Percentiles rank a stretch among this genome's conserved stretches.
phyloP scores from a whole-genome alignment of 305 asterid genomes.

The Nicotiana rustica region DNA sequence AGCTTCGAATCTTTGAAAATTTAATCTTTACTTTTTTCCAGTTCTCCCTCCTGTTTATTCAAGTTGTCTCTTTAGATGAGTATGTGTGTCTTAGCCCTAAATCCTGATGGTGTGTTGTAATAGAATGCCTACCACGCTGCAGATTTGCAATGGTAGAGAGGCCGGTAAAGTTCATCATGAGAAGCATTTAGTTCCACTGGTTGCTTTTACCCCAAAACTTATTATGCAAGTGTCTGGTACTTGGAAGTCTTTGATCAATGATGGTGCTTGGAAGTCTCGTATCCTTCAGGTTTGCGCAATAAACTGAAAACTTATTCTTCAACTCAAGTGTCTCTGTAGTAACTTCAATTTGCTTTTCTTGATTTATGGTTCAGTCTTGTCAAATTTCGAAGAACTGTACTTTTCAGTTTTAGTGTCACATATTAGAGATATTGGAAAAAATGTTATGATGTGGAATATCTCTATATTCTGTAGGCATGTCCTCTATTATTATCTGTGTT shows the following conservation, averaged over 20 bases:
- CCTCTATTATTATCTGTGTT: neutral
- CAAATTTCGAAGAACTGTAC: neutral
- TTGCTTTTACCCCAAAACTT: slow-evolving; percentile 80
- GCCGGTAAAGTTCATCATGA: slow-evolving; percentile 58
- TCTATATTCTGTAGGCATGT: neutral
- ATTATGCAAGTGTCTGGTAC: slow-evolving; percentile 57
- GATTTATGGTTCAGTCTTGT: neutral
- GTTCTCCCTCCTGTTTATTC: slow-evolving; percentile 1
- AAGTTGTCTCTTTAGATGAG: slow-evolving; percentile 21
- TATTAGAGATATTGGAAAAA: neutral
- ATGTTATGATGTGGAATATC: slow-evolving; percentile 19
- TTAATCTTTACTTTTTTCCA: neutral
- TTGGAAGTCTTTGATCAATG: slow-evolving; percentile 55
- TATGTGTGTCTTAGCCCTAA: slow-evolving; percentile 5
- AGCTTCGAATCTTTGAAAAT: neutral
- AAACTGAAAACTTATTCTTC: slow-evolving; percentile 10
- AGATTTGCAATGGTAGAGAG: slow-evolving; percentile 53
- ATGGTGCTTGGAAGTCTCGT: slow-evolving; percentile 64
- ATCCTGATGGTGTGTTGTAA: slow-evolving; percentile 16
- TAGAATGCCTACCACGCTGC: slow-evolving; percentile 43
- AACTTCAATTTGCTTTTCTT: neutral
- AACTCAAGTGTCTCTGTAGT: neutral
- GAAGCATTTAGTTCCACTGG: slow-evolving; percentile 74
- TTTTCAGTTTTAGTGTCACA: slow-evolving; percentile 19
- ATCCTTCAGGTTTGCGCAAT: slow-evolving; percentile 69